Evolutionary conservation across 768 basidiomycete species (phyloP), one percentile per base, ranked within the genome.

Genomic region (Lactarius akahatsu): DNA sequence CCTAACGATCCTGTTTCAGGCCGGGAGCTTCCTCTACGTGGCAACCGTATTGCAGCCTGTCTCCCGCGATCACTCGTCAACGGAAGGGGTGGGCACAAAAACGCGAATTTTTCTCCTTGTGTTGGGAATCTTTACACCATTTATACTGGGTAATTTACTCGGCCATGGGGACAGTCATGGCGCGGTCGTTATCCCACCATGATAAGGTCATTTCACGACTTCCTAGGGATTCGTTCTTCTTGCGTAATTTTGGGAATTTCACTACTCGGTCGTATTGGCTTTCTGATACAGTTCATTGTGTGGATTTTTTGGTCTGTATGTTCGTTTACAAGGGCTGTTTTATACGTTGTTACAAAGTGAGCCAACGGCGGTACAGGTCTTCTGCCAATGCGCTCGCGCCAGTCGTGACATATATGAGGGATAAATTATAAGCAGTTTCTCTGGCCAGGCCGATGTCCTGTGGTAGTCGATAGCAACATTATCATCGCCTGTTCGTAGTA

Each of bases 21-120:
- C 92, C 55, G 95, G 95, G 10, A 94, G 93, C 3, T 97, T 97
- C 78, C 80, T 98, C 45, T 97, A 96, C 73, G 96, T 98, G 10
- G 94, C 95, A 1, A 94, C 94, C 1, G 89, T 93, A 47, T 80
- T 94, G n/a, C 92, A 93, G 72, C 85, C 90, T 2, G 82, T 89
- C 38, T 87, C 89, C 38, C 79, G 64, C 50, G 38, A 70, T n/a
- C 54, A 41, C 40, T 50, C 57, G 9, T 56, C 63, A 13, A 23
- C 59, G 18, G 70, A 69, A 26, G 68, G 40, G 10, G 54, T 69
- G 6, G 43, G 70, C 18, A 58, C 57, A 2, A 69, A 50, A 58
- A 62, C n/a, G 55, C 64, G 70, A n/a, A 66, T 63, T 20, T 32
- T 50, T 23, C 62, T 71, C 11, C 36, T 69, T 20, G 47, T 67